Base-by-base conservation (phyloP, 2,329 filamentous ascomycete species). In the Colletotrichum falcatum region DNA sequence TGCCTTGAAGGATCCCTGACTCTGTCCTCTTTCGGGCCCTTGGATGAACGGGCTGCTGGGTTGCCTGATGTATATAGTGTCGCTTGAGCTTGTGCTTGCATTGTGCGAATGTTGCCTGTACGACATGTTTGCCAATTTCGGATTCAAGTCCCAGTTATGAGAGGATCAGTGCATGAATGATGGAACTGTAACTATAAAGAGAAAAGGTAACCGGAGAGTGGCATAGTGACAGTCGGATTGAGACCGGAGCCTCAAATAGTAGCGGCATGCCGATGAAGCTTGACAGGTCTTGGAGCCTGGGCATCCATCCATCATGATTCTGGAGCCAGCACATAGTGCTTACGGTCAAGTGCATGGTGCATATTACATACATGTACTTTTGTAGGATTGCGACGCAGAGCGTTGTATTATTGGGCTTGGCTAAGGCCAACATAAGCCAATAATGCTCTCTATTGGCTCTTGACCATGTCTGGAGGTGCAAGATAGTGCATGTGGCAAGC, bases 71-170 rank as follows among this genome's bases (percentile, higher is more conserved):
- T 51, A 71, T 18, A 71, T 48, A 7, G 59, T 70, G 54, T 71
- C 65, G n/a, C 42, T 26, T 6, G 65, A 68, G 46, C 65, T 60
- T 30, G 59, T 71, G 59, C 68, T 71, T 35, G 30, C 44, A 61
- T 69, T 70, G 35, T 70, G 67, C 37, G 67, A 59, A 23, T 70
- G 67, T 48, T 71, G 68, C 35, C 53, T 66, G 58, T 69, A 42
- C 14, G 68, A 46, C 68, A 71, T 69, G 30, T 33, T 54, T 53
- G 26, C 51, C 16, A 26, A 44, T 28, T 46, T 33, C 20, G 33
- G 39, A 44, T 46, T 20, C 16, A 26, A 49, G 42, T 56, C 49
- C 33, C 55, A 44, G 55, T 18, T 58, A 18, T 56, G 49, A 44
- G n/a, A 28, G 20, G 35, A n/a, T 30, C 55, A 35, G 30, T 35